Evolutionary conservation across 2,329 filamentous ascomycete genomes (phyloP).

Genomic region (Nannizzia gypsea): DNA sequence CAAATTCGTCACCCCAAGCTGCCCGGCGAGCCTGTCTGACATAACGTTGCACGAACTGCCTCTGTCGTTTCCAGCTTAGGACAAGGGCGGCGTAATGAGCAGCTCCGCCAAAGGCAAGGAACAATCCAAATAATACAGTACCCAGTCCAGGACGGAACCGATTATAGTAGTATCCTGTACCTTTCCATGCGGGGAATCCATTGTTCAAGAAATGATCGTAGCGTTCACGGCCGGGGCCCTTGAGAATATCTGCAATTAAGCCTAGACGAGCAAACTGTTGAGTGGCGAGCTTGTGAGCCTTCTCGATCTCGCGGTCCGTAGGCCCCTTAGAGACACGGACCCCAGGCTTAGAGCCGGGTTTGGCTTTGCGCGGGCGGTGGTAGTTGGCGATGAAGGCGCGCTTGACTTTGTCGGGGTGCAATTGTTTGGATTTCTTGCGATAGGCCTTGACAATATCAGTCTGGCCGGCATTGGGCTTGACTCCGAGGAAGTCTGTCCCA

Average conservation of each 20-base stretch:
- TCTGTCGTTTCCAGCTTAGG: constrained; percentile 79
- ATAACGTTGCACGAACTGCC: constrained; percentile 83
- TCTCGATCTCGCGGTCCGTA: constrained; percentile 60
- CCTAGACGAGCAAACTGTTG: constrained; percentile 75
- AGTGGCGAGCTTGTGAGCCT: constrained; percentile 66
- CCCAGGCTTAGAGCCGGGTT: constrained; percentile 44
- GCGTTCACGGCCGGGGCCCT: constrained; percentile 65
- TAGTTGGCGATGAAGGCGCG: constrained; percentile 65
- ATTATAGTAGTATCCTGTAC: constrained; percentile 95
- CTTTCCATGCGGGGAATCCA: constrained; percentile 93
- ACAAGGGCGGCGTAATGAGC: constrained; percentile 78
- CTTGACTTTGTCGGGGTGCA: constrained; percentile 94
- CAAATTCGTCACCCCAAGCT: constrained; percentile 77
- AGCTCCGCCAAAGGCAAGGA: constrained; percentile 69
- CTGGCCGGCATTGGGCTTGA: constrained; percentile 59
- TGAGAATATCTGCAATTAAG: constrained; percentile 74
- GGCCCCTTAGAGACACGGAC: constrained; percentile 60
- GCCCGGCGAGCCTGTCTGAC: constrained; percentile 77
- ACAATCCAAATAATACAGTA: constrained; percentile 68
- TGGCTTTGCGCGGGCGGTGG: constrained; percentile 38
- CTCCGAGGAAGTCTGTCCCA: constrained; percentile 60
- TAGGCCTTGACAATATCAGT: constrained; percentile 92
- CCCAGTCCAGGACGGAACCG: constrained; percentile 84
- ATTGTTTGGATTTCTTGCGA: constrained; percentile 67
- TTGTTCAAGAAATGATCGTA: constrained; percentile 92